Percentiles rank a stretch among this genome's conserved stretches.
Evolutionary conservation across 495 filamentous ascomycete species (phyloP).

Genomic region (Glarea lozoyensis): DNA sequence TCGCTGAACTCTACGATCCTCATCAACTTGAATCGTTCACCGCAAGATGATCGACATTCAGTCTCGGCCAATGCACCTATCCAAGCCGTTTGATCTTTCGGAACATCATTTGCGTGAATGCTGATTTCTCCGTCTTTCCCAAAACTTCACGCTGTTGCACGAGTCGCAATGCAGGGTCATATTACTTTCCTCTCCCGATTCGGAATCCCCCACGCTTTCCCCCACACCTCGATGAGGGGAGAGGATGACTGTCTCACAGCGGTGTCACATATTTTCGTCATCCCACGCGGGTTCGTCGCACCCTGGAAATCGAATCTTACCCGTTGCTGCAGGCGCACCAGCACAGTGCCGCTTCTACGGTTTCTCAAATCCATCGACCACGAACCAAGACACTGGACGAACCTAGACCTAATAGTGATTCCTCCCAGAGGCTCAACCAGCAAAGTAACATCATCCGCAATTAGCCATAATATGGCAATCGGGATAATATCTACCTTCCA

Average conservation of each 20-base stretch:
- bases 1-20: too few species aligned
- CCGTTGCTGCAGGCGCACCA: conserved; percentile 12
- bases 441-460: too few species aligned
- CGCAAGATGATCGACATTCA: neutral
- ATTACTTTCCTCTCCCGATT: too few species aligned
- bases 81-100: too few species aligned
- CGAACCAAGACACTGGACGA: too few species aligned
- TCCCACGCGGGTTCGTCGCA: neutral
- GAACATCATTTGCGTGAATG: too few species aligned
- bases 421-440: too few species aligned
- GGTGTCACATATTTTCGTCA: conserved; percentile 19
- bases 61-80: neutral
- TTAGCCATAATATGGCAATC: too few species aligned
- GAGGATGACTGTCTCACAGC: conserved; percentile 13
- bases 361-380: too few species aligned
- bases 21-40: neutral
- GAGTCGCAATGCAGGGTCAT: conserved; percentile 2
- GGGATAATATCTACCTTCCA: too few species aligned
- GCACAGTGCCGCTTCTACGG: too few species aligned
- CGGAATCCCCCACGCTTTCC: neutral
- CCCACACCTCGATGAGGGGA: neutral
- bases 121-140: neutral
- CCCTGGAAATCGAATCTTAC: conserved; percentile 13
- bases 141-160: neutral
- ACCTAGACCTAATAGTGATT: too few species aligned